Base-by-base conservation (phyloP, 1,139 yeast species). In the Groenewaldozyma sp. region DNA sequence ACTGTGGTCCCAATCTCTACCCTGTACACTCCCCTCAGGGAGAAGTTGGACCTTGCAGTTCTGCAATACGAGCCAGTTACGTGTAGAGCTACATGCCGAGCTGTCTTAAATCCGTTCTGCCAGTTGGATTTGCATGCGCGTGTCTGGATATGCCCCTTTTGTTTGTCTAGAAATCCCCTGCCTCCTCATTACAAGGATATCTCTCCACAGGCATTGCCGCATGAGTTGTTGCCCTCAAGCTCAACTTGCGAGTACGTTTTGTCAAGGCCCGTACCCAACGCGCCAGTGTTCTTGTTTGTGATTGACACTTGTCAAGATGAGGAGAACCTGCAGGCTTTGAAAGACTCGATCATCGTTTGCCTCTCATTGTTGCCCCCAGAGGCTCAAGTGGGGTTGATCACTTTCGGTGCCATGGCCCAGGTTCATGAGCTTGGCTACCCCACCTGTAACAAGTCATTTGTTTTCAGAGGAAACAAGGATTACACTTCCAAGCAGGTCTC, bases 1-100 rank as follows among this genome's bases (percentile, higher is more conserved):
- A 82, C 88, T 54, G 95, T 91, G 19, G 93, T 91, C 29, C 98
- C 99, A 14, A 80, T 93, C 26, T 95, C 97, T 31, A 83, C 95
- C 44, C 67, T 91, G 49, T 91, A 88, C 68, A 87, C 97, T 13
- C 99, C 99, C 11, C 73, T 93, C 54, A 77, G 83, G 59, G 76
- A 74, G 44, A 74, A 87, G 53, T 82, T 82, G 45, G 91, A 82
- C 50, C 68, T 88, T 49, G 81, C 91, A 16, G 65, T 82, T 39
- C 91, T 94, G 41, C 78, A 77, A 52, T 87, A 91, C 61, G 96
- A 91, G 64, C 98, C 99, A 6, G 79, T 82, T 39, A 69, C 78
- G 38, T 91, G 99, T 68, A 73, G 87, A 47, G 75, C 81, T 37
- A 76, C 77, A 44, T 91, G 99, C 71, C 78, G 84, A 52, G 80